phyloP scores from a whole-genome alignment of 768 basidiomycete genomes.

The Mycena sanguinolenta region DNA sequence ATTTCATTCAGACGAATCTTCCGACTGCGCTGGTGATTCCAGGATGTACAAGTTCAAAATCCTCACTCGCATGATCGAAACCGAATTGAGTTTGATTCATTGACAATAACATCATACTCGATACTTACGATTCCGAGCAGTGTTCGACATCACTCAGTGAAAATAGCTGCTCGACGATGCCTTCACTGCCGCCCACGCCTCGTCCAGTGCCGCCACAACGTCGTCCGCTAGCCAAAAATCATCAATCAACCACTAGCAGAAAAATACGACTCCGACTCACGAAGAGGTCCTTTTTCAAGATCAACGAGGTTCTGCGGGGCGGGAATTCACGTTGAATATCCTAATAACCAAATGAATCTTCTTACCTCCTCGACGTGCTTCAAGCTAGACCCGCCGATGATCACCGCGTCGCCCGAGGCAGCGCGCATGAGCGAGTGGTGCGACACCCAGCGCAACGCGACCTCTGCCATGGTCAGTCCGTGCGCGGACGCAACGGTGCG shows the following conservation, averaged over 20 bases:
- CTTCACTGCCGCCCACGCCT: constrained; percentile 62
- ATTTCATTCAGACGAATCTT: no score
- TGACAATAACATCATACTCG: no score
- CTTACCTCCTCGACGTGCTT: constrained; percentile 66
- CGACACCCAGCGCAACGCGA: constrained; percentile 71
- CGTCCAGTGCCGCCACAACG: constrained; percentile 62
- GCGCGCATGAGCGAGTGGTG: constrained; percentile 66
- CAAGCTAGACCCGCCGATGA: constrained; percentile 72
- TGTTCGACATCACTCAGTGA: constrained; percentile 10
- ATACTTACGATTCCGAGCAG: no score
- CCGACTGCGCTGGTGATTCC: no score
- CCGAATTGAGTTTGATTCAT: no score
- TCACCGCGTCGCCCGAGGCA: constrained; percentile 63
- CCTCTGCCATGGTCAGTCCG: constrained; percentile 62
- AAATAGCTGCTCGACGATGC: constrained; percentile 55
- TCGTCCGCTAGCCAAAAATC: constrained; percentile 54
- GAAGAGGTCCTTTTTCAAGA: constrained; percentile 70
- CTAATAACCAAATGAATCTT: background rate
- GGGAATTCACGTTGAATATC: background rate
- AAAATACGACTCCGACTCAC: constrained; percentile 50
- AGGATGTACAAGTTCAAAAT: no score
- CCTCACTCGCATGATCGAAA: no score
- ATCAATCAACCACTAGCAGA: background rate
- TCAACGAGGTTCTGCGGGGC: constrained; percentile 64
- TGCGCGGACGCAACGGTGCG: constrained; percentile 60